Conservation (phyloP, 2,329 filamentous ascomycete species). For the Fusarium denticulatum region DNA sequence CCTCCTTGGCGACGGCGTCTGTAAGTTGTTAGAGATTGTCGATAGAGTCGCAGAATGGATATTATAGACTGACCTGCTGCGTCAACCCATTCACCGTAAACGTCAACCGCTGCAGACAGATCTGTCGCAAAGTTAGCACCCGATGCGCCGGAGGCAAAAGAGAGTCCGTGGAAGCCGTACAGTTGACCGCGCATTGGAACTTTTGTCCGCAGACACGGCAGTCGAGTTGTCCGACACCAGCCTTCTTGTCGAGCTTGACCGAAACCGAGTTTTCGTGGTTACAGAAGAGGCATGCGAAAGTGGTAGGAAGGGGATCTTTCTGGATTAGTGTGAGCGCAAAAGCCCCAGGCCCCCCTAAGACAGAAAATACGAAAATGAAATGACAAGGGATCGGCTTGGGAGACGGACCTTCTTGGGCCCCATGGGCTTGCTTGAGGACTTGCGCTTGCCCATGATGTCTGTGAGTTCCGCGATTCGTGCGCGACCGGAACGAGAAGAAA, state of each 20-base stretch:
- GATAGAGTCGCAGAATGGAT: not conserved
- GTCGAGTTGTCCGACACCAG: conserved; percentile 82
- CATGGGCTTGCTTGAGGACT: conserved; percentile 86
- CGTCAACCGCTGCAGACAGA: conserved; percentile 89
- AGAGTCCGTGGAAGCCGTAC: conserved; percentile 58
- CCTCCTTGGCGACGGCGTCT: conserved; percentile 64
- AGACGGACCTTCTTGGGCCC: conserved; percentile 80
- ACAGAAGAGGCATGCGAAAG: conserved; percentile 98
- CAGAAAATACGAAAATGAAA: not conserved
- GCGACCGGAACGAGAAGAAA: conserved; percentile 24
- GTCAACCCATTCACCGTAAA: conserved; percentile 98
- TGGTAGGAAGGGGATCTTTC: conserved; percentile 78
- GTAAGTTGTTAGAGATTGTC: conserved; percentile 23
- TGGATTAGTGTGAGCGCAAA: conserved; percentile 46
- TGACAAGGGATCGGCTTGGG: conserved; percentile 5
- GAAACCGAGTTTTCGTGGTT: conserved; percentile 94
- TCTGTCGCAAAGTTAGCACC: conserved; percentile 61
- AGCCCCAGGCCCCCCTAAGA: not conserved
- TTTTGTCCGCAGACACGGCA: conserved; percentile 95
- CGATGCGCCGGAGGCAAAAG: conserved; percentile 10
- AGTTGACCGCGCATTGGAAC: conserved; percentile 93
- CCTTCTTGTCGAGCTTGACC: conserved; percentile 94
- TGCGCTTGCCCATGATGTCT: conserved; percentile 83
- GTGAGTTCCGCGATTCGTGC: conserved; percentile 26
- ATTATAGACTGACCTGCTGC: conserved; percentile 66